Percentiles rank a stretch among this genome's conserved stretches.
Conservation (phyloP, 2,329 filamentous ascomycete species). For the Grosmannia serpens region DNA sequence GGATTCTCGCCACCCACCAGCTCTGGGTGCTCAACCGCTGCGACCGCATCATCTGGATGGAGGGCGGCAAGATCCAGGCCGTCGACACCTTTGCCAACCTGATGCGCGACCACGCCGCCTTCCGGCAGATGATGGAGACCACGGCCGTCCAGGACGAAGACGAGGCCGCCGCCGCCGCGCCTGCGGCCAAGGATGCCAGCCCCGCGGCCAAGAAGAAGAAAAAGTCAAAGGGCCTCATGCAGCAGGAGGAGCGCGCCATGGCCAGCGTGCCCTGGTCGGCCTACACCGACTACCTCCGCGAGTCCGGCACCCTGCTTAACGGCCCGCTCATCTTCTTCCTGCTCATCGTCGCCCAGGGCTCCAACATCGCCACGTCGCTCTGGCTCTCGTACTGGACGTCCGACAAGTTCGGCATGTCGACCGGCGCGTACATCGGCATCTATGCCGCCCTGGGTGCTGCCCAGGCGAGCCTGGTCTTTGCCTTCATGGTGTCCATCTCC, state of each 20-base stretch:
- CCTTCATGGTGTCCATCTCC: constrained; percentile 68
- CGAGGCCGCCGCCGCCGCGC: constrained; percentile 29
- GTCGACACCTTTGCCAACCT: constrained; percentile 84
- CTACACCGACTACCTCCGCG: constrained; percentile 64
- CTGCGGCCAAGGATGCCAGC: constrained; percentile 21
- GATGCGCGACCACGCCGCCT: constrained; percentile 66
- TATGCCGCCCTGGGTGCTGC: constrained; percentile 59
- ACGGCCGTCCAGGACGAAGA: constrained; percentile 61
- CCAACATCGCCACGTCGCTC: constrained; percentile 77
- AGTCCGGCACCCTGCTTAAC: constrained; percentile 61
- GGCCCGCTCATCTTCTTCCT: constrained; percentile 52
- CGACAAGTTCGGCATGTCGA: constrained; percentile 56
- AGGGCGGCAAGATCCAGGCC: constrained; percentile 71
- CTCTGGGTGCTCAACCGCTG: constrained; percentile 85
- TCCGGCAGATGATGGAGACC: constrained; percentile 75
- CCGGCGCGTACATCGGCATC: constrained; percentile 59
- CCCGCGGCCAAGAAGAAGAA: constrained; percentile 39
- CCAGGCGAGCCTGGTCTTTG: constrained; percentile 67
- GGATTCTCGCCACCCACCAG: constrained; percentile 89
- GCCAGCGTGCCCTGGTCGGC: constrained; percentile 70
- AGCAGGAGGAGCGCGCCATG: constrained; percentile 57
- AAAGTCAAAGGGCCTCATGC: constrained; percentile 57
- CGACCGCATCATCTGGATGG: constrained; percentile 89
- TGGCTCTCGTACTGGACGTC: constrained; percentile 96
- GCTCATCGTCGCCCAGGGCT: constrained; percentile 62